A percentile compares a stretch with the other conserved stretches of the same genome.
Conservation (phyloP, 805 yeast species). For the Candida sphagnicola region DNA sequence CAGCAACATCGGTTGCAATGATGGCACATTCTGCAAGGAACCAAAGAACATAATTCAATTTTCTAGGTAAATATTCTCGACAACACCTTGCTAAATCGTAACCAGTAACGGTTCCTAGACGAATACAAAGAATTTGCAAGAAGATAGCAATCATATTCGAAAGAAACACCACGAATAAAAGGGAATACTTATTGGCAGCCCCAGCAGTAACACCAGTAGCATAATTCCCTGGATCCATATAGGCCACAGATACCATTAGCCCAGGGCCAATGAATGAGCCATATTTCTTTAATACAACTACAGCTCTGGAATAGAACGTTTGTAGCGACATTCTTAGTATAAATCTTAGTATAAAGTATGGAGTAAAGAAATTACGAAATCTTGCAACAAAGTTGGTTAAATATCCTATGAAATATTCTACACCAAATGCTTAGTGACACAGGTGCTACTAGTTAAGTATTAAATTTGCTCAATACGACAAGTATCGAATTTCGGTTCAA, state of each 20-base stretch:
- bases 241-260: constrained; percentile 44
- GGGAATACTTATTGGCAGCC: constrained; percentile 38
- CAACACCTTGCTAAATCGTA: constrained; percentile 44
- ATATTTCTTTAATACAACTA: constrained; percentile 24
- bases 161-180: constrained; percentile 39
- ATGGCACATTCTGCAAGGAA: constrained; percentile 45
- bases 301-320: not conserved
- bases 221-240: constrained; percentile 53
- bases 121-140: constrained; percentile 41
- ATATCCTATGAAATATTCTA: too few relatives aligned
- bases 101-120: constrained; percentile 48
- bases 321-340: not conserved
- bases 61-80: constrained; percentile 35
- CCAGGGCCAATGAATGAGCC: constrained; percentile 45
- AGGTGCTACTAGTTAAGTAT: too few relatives aligned
- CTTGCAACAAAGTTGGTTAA: too few relatives aligned
- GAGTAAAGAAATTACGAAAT: not conserved
- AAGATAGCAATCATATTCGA: constrained; percentile 46
- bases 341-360: not conserved
- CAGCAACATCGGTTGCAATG: constrained; percentile 51
- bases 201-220: constrained; percentile 48
- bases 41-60: constrained; percentile 38
- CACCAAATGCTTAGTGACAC: too few relatives aligned
- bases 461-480: too few relatives aligned
- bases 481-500: too few relatives aligned